These are phyloP conservation scores for Ephemerocybe angulata DNA, from an alignment of 768 basidiomycete species.

Conservation along the genomic window DNA sequence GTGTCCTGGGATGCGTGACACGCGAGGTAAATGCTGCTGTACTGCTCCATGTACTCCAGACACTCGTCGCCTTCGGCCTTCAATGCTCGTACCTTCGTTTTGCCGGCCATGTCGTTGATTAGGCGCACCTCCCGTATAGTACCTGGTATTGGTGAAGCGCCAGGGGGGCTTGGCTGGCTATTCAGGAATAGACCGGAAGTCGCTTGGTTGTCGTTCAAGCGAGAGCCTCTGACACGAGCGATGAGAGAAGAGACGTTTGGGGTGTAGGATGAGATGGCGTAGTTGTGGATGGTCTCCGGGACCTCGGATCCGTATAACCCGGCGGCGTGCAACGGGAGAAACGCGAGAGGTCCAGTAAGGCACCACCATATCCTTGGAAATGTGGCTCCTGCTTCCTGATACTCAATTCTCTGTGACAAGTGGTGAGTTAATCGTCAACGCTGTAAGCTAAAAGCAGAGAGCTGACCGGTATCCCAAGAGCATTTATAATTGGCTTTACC, in stretches of 20 bases:
- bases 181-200: background rate
- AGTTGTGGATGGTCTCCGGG: background rate
- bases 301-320: background rate
- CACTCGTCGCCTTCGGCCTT: constrained; percentile 5
- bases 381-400: background rate
- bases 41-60: background rate
- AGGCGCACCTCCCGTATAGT: background rate
- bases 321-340: constrained; percentile 4
- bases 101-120: background rate
- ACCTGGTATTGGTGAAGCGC: too few relatives aligned
- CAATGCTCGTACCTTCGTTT: constrained; percentile 17
- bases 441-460: too few relatives aligned
- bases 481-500: too few relatives aligned
- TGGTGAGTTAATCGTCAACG: too few relatives aligned
- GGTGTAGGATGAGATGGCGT: constrained; percentile 5
- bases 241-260: background rate
- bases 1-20: too few relatives aligned
- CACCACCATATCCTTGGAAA: background rate
- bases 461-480: too few relatives aligned
- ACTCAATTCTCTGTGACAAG: background rate
- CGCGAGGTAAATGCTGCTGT: constrained; percentile 3
- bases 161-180: too few relatives aligned
- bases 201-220: background rate
- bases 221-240: background rate
- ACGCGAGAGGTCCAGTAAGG: constrained; percentile 1